Percentiles rank a stretch among this genome's conserved stretches.
phyloP scores from a whole-genome alignment of 2,329 filamentous ascomycete species.

The Penicillium thymicola region DNA sequence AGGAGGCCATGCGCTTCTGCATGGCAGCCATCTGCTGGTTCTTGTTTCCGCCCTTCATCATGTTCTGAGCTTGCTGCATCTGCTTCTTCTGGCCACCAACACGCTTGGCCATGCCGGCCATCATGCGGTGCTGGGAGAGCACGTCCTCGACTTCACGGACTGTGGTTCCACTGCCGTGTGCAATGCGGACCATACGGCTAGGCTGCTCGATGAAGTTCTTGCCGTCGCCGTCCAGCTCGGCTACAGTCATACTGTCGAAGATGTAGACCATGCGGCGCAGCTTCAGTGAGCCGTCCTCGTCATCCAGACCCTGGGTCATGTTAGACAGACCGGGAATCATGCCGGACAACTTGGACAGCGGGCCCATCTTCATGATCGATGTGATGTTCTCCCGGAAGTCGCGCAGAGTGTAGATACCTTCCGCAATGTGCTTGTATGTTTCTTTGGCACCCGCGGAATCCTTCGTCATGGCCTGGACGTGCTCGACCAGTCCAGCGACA shows the following conservation, averaged over 20 bases:
- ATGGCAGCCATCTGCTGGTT: constrained; percentile 92
- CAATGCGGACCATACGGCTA: constrained; percentile 86
- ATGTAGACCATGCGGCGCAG: constrained; percentile 99
- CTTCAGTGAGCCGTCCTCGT: constrained; percentile 90
- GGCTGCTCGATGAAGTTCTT: constrained; percentile 93
- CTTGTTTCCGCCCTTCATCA: constrained; percentile 87
- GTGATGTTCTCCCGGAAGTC: constrained; percentile 92
- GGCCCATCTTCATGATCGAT: constrained; percentile 99
- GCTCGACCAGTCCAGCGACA: constrained; percentile 90
- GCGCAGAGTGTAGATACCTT: constrained; percentile 92
- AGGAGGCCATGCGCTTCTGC: constrained; percentile 91
- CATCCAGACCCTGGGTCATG: constrained; percentile 94
- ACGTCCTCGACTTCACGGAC: constrained; percentile 94
- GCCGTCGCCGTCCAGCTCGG: constrained; percentile 92
- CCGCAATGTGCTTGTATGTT: constrained; percentile 97
- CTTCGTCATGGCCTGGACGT: constrained; percentile 90
- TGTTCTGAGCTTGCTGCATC: constrained; percentile 88
- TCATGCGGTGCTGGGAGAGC: constrained; percentile 97
- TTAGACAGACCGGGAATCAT: constrained; percentile 96
- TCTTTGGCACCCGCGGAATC: constrained; percentile 80
- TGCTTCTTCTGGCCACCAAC: constrained; percentile 98
- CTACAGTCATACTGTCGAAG: constrained; percentile 95
- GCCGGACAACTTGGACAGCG: constrained; percentile 91
- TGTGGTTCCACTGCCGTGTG: constrained; percentile 81
- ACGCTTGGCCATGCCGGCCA: constrained; percentile 98